Conservation (phyloP, 257 asterid genomes). For the Mitragyna speciosa region DNA sequence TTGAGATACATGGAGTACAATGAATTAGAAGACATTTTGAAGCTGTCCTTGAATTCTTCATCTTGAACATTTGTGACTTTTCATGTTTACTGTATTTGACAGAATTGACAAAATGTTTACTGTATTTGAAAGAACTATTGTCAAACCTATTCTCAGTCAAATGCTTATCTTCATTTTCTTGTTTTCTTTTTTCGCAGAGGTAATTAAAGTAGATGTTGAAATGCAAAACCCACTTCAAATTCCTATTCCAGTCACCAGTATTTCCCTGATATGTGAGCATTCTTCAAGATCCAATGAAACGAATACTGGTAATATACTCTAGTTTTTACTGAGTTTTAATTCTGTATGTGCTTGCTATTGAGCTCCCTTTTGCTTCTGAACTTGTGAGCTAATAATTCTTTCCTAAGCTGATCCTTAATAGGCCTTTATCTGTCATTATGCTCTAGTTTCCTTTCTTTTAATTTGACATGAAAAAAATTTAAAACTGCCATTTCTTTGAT, state of each 20-base stretch:
- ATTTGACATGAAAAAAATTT: not conserved
- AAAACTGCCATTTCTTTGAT: not conserved
- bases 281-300: slow-evolving; percentile 44
- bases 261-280: slow-evolving; percentile 79
- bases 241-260: slow-evolving; percentile 72
- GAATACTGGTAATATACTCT: slow-evolving; percentile 49
- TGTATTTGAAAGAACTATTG: too few relatives aligned
- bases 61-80: too few relatives aligned
- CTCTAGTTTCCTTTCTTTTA: not conserved
- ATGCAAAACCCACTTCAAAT: slow-evolving; percentile 93
- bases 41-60: too few relatives aligned
- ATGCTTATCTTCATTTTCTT: slow-evolving; percentile 19
- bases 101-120: too few relatives aligned
- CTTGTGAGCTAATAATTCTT: not conserved
- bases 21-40: too few relatives aligned
- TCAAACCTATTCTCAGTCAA: slow-evolving; percentile 1
- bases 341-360: not conserved
- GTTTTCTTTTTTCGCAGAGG: slow-evolving; percentile 54
- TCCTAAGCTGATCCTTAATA: not conserved
- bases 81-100: too few relatives aligned
- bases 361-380: slow-evolving; percentile 3
- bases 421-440: not conserved
- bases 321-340: not conserved
- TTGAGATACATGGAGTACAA: too few relatives aligned
- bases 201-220: slow-evolving; percentile 69